phyloP scores from a whole-genome alignment of 139 green algal species.

The Tetradesmus obliquus region DNA sequence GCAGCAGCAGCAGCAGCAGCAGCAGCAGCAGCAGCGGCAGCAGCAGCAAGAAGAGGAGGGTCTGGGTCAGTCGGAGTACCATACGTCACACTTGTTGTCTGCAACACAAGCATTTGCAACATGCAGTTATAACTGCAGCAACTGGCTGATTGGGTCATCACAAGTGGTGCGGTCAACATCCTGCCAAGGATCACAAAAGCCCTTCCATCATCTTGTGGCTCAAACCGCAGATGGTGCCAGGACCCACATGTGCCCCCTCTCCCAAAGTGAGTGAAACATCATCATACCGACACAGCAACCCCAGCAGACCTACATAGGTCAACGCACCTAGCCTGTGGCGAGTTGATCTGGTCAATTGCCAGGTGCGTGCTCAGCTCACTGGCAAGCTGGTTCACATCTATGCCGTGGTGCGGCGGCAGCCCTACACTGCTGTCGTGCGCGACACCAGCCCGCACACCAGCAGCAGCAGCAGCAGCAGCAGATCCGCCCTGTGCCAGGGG shows the following conservation, averaged over 20 bases:
- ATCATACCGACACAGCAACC: not conserved
- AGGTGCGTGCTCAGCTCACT: constrained; percentile 41
- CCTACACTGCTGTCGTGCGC: not conserved
- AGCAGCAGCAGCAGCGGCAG: not conserved
- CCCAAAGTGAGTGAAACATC: too few species aligned
- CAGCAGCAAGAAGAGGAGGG: too few species aligned
- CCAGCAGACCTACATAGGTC: not conserved
- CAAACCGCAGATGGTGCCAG: too few species aligned
- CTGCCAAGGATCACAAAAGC: too few species aligned
- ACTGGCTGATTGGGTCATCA: too few species aligned
- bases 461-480: not conserved
- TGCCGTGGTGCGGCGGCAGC: not conserved
- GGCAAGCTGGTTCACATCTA: constrained; percentile 23
- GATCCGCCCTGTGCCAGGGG: not conserved
- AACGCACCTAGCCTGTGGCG: constrained; percentile 48
- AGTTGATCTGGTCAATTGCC: constrained; percentile 56
- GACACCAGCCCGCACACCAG: not conserved
- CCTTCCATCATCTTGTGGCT: too few species aligned
- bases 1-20: not conserved
- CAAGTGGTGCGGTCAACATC: too few species aligned
- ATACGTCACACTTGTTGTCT: too few species aligned
- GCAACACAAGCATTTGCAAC: too few species aligned
- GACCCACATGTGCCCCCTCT: not conserved
- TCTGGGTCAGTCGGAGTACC: too few species aligned
- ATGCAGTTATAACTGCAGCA: too few species aligned